These are phyloP conservation scores for Sicyos baderoa DNA, from an alignment of 306 rosid genomes.

Conservation along the genomic window DNA sequence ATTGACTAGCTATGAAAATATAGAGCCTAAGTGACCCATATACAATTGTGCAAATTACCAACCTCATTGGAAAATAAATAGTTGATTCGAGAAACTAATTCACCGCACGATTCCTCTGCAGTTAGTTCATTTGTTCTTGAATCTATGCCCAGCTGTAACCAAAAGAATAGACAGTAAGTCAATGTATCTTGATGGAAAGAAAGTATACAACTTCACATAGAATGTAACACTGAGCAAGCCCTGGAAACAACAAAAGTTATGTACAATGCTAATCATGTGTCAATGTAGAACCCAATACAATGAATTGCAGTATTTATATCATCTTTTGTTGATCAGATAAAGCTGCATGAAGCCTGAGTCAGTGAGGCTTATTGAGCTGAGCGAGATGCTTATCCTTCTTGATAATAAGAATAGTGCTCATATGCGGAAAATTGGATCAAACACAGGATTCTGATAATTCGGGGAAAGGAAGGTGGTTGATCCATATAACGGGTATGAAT, in stretches of 20 bases:
- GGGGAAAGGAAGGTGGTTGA: not conserved
- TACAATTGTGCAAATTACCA: slow-evolving; percentile 26
- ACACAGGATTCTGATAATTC: not conserved
- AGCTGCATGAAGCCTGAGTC: not conserved
- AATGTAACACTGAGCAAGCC: slow-evolving; percentile 1
- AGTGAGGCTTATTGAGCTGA: not conserved
- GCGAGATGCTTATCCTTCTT: not conserved
- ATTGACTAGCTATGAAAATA: slow-evolving; percentile 1
- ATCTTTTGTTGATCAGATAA: not conserved
- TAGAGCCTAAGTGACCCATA: not conserved
- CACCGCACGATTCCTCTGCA: slow-evolving; percentile 50
- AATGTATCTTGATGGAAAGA: not conserved
- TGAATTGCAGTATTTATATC: not conserved
- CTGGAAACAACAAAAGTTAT: not conserved
- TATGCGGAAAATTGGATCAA: not conserved
- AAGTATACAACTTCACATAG: not conserved
- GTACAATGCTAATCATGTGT: not conserved
- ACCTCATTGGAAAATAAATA: slow-evolving; percentile 68
- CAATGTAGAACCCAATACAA: not conserved
- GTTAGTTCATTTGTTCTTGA: slow-evolving; percentile 31
- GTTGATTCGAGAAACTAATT: slow-evolving; percentile 41
- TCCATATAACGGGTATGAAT: not conserved
- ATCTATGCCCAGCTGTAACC: slow-evolving; percentile 63
- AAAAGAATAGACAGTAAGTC: slow-evolving; percentile 7
- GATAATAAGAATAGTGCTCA: not conserved